A percentile compares a stretch with the other conserved stretches of the same genome.
These are phyloP conservation scores for Cymodocea nodosa DNA, from an alignment of 116 monocot genomes.

Conservation along the genomic window DNA sequence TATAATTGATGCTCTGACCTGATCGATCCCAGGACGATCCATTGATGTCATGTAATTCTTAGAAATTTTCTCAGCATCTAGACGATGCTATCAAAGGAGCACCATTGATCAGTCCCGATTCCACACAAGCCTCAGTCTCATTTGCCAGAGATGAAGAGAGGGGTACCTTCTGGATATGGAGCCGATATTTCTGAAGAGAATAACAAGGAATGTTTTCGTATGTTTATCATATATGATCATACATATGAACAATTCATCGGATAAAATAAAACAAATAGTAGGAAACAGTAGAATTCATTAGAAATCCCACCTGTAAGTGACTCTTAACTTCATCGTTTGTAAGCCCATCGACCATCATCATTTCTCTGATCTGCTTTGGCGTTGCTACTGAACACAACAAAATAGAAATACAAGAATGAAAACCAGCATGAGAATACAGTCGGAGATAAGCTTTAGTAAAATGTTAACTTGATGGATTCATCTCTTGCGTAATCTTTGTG, in stretches of 20 bases:
- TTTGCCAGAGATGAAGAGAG: not conserved
- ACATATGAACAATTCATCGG: no score
- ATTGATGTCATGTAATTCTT: no score
- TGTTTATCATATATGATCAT: not conserved
- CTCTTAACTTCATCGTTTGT: conserved; percentile 97
- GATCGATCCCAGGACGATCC: no score
- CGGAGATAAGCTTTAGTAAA: not conserved
- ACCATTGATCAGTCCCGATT: no score
- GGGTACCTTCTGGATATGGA: not conserved
- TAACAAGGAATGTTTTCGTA: not conserved
- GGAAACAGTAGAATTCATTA: not conserved
- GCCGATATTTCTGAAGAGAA: conserved; percentile 4
- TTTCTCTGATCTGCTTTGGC: conserved; percentile 84
- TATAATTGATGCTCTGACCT: no score
- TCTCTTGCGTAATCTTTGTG: no score
- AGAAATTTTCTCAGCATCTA: no score
- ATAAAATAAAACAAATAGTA: not conserved
- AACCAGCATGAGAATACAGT: not conserved
- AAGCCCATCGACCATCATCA: conserved; percentile 90
- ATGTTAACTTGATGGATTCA: no score
- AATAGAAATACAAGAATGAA: not conserved
- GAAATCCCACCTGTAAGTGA: conserved; percentile 58
- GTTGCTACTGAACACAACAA: conserved; percentile 46
- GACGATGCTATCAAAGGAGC: no score
- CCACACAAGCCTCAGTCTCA: no score